Conservation (phyloP, 768 basidiomycete genomes). For the Boletus subparvulus region DNA sequence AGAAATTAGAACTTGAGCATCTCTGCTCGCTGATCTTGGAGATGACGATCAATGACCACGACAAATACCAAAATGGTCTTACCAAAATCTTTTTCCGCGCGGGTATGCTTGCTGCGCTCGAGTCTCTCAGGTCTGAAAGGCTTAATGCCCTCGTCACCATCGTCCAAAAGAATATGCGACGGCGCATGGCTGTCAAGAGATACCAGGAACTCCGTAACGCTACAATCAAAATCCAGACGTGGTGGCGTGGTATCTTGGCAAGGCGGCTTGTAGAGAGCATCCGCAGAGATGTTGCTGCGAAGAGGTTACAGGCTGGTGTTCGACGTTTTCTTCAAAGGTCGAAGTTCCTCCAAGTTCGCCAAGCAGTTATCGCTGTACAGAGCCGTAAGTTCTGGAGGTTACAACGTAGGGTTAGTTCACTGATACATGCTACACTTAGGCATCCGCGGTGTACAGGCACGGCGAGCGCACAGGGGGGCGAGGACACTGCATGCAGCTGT, state of each 20-base stretch:
- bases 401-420: neutral
- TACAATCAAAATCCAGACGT: constrained; percentile 86
- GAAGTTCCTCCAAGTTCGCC: constrained; percentile 60
- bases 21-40: constrained; percentile 85
- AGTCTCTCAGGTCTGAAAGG: constrained; percentile 83
- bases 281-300: constrained; percentile 71
- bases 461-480: constrained; percentile 56
- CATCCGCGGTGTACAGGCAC: constrained; percentile 71
- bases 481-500: constrained; percentile 63
- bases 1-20: constrained; percentile 70
- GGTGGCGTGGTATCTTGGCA: constrained; percentile 91
- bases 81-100: constrained; percentile 99
- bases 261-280: constrained; percentile 66
- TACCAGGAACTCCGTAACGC: constrained; percentile 70
- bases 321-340: constrained; percentile 75
- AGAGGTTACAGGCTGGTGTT: constrained; percentile 69
- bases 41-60: constrained; percentile 85
- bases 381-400: constrained; percentile 60
- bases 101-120: constrained; percentile 95
- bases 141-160: constrained; percentile 91
- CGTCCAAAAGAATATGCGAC: constrained; percentile 95
- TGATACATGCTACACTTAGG: constrained; percentile 41
- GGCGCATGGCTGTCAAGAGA: constrained; percentile 78
- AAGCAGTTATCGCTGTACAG: constrained; percentile 72
- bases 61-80: constrained; percentile 95